A percentile compares a stretch with the other conserved stretches of the same genome.
Evolutionary conservation across 2,329 filamentous ascomycete genomes (phyloP).

Genomic region (Hypocrella siamensis): DNA sequence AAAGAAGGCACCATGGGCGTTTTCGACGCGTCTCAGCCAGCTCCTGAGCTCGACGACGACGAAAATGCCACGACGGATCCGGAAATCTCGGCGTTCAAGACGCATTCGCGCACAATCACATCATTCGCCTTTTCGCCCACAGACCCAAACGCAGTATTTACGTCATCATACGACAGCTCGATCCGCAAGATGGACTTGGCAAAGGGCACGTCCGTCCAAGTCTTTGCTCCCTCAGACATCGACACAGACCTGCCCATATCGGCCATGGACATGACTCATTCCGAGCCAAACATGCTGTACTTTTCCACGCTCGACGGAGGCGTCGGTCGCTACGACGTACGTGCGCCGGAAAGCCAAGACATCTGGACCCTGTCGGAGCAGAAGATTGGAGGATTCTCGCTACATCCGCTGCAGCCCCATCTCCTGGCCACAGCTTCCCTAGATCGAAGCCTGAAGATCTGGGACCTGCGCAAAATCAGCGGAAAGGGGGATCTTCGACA

Average conservation of each 20-base stretch:
- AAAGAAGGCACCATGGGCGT: slow-evolving; percentile 85
- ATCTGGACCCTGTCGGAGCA: slow-evolving; percentile 70
- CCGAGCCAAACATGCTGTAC: slow-evolving; percentile 58
- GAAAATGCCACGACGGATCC: slow-evolving; percentile 55
- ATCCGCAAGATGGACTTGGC: slow-evolving; percentile 75
- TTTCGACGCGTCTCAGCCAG: slow-evolving; percentile 70
- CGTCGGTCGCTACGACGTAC: slow-evolving; percentile 68
- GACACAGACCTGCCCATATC: slow-evolving; percentile 67
- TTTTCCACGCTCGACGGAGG: slow-evolving; percentile 77
- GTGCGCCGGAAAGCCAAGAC: slow-evolving; percentile 41
- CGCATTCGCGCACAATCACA: slow-evolving; percentile 77
- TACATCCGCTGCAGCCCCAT: slow-evolving; percentile 68
- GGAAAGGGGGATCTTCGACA: slow-evolving; percentile 43
- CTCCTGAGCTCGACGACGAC: slow-evolving; percentile 43
- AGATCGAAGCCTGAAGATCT: slow-evolving; percentile 78
- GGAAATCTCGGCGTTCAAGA: slow-evolving; percentile 77
- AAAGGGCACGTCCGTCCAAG: slow-evolving; percentile 63
- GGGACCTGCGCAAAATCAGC: slow-evolving; percentile 73
- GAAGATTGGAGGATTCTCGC: slow-evolving; percentile 87
- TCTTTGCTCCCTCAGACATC: slow-evolving; percentile 59
- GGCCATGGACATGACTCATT: slow-evolving; percentile 60
- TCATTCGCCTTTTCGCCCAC: slow-evolving; percentile 63
- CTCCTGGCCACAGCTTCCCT: slow-evolving; percentile 79
- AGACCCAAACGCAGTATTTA: slow-evolving; percentile 62
- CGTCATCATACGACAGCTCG: slow-evolving; percentile 83